Percentiles rank a stretch among this genome's conserved stretches.
These are phyloP conservation scores for Pseudonitzschia pungens DNA, from an alignment of 108 stramenopile genomes.

Conservation along the genomic window DNA sequence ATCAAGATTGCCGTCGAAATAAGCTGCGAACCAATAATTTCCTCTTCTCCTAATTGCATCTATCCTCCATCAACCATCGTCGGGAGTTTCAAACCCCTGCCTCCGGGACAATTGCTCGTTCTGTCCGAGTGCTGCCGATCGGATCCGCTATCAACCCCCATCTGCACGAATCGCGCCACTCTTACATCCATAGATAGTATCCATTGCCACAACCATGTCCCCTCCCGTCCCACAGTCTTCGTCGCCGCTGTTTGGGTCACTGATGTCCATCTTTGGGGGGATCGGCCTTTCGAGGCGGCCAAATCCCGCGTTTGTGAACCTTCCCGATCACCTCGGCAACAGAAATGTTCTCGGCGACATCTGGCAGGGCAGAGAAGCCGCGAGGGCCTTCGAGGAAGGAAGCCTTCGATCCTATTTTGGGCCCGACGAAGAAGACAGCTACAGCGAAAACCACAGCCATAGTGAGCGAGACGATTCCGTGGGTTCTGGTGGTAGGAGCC, in stretches of 20 bases:
- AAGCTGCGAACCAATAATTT: too few species aligned
- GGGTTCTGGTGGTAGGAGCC: background rate
- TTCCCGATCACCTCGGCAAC: background rate
- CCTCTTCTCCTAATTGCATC: too few species aligned
- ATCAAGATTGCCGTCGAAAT: too few species aligned
- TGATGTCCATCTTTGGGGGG: background rate
- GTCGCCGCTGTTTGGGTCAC: background rate
- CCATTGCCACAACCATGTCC: too few species aligned
- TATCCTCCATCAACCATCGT: too few species aligned
- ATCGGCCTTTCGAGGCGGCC: background rate
- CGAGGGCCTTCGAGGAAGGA: conserved; percentile 25
- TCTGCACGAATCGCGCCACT: too few species aligned
- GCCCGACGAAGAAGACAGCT: background rate
- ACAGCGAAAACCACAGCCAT: background rate
- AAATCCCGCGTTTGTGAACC: background rate
- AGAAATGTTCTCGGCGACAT: conserved; percentile 10
- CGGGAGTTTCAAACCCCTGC: too few species aligned
- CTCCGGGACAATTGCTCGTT: too few species aligned
- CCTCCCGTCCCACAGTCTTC: background rate
- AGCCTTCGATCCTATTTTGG: background rate
- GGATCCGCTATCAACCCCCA: too few species aligned
- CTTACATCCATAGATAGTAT: too few species aligned
- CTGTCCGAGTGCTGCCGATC: too few species aligned
- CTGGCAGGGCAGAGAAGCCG: conserved; percentile 29
- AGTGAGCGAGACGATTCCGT: background rate